Evolutionary conservation across 441 rosid genomes (phyloP).

Genomic region (Omphalea diandra): DNA sequence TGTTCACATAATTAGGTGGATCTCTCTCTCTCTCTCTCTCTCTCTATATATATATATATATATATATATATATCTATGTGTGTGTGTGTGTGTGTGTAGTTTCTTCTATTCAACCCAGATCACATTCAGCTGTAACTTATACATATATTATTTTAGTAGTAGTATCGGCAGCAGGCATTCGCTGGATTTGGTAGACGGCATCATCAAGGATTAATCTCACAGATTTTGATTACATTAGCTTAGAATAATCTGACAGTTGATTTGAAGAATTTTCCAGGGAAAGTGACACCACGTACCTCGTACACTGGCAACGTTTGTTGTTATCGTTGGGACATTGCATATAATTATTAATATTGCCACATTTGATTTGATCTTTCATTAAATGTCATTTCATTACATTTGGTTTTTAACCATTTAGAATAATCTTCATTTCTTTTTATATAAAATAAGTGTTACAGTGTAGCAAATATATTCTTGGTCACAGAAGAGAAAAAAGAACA

Average conservation of each 20-base stretch:
- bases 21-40: no score
- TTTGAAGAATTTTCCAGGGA: slow-evolving; percentile 12
- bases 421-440: no score
- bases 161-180: slow-evolving; percentile 6
- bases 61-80: no score
- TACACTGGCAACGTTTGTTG: not conserved
- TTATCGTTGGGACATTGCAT: not conserved
- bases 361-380: not conserved
- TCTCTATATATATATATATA: no score
- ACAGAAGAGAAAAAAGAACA: no score
- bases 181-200: not conserved
- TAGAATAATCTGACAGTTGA: not conserved
- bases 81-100: no score
- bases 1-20: not conserved
- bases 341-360: not conserved
- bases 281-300: slow-evolving; percentile 14
- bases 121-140: not conserved
- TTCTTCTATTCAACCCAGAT: not conserved
- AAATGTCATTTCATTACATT: no score
- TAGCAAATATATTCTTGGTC: no score
- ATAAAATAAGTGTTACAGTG: no score
- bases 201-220: not conserved
- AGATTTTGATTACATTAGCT: no score
- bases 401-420: no score
- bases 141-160: not conserved